Percentiles rank a stretch among this genome's conserved stretches.
Evolutionary conservation across 73 alveolate species (phyloP).

Genomic region (Paramecium pentaurelia): DNA sequence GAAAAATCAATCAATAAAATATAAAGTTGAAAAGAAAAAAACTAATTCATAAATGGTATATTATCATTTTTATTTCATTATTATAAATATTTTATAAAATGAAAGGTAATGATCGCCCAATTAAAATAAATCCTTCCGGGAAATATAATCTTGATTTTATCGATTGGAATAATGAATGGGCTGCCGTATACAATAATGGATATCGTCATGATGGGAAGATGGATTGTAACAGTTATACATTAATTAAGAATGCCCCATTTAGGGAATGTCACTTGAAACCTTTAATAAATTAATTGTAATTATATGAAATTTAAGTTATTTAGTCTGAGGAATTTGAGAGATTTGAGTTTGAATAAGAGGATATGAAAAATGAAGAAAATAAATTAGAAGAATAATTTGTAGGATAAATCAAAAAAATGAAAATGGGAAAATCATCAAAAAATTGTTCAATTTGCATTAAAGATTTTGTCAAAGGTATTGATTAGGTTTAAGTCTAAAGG

Average conservation of each 20-base stretch:
- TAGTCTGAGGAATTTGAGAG: slow-evolving; percentile 37
- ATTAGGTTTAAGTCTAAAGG: not conserved
- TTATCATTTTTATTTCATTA: not conserved
- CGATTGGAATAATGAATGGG: slow-evolving; percentile 88
- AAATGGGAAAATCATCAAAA: slow-evolving; percentile 18
- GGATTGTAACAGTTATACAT: not conserved
- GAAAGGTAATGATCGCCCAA: slow-evolving; percentile 63
- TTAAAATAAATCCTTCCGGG: slow-evolving; percentile 66
- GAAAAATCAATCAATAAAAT: not conserved
- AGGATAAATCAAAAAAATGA: slow-evolving; percentile 17
- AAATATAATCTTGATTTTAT: slow-evolving; percentile 80
- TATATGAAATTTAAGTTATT: not conserved
- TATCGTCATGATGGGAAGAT: not conserved
- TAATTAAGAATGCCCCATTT: slow-evolving; percentile 35
- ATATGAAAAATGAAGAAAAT: not conserved
- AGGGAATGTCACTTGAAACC: slow-evolving; percentile 46
- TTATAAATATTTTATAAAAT: not conserved
- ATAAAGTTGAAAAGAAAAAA: not conserved
- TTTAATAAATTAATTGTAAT: slow-evolving; percentile 37
- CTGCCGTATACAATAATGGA: slow-evolving; percentile 48
- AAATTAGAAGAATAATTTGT: not conserved
- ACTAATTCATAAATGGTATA: not conserved
- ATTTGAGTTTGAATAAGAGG: not conserved
- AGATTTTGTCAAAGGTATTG: not conserved
- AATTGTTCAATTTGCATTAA: not conserved